phyloP scores from a whole-genome alignment of 176 grass and related monocot species.

The Phyllostachys edulis region DNA sequence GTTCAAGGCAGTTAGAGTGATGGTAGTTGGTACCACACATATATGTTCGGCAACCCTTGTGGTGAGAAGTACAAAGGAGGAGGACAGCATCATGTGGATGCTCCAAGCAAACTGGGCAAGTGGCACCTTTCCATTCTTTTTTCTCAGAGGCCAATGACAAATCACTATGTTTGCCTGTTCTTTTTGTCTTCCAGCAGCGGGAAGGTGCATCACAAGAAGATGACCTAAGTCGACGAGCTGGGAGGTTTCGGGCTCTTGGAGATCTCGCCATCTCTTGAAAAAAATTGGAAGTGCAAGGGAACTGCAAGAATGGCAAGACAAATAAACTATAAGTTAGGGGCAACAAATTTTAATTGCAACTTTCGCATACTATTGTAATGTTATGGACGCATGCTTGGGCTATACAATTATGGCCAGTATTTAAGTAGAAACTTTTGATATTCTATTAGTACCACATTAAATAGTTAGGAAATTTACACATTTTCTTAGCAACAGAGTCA shows the following conservation, averaged over 20 bases:
- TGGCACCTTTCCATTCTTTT: constrained; percentile 80
- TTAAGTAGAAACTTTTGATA: constrained; percentile 19
- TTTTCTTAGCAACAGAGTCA: constrained; percentile 2
- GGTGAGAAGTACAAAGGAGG: constrained; percentile 86
- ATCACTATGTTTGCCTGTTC: constrained; percentile 40
- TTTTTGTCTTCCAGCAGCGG: constrained; percentile 26
- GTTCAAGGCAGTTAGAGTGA: constrained; percentile 89
- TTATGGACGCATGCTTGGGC: constrained; percentile 3
- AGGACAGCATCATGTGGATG: constrained; percentile 95
- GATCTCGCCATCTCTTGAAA: constrained; percentile 57
- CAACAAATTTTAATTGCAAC: neutral
- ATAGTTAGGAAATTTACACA: neutral
- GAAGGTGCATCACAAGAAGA: constrained; percentile 44
- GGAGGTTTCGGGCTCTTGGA: constrained; percentile 37
- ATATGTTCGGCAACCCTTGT: constrained; percentile 91
- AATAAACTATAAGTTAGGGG: constrained; percentile 3
- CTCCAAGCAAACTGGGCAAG: constrained; percentile 90
- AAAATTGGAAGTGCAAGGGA: constrained; percentile 14
- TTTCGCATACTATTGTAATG: neutral
- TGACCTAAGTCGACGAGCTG: constrained; percentile 39
- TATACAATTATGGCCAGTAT: neutral
- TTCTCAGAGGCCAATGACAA: constrained; percentile 50
- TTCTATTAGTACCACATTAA: neutral
- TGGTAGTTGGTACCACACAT: constrained; percentile 89
- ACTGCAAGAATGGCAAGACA: constrained; percentile 19